Evolutionary conservation across 1,284 basidiomycete genomes (phyloP).

Genomic region (Apiotrichum brassicae): DNA sequence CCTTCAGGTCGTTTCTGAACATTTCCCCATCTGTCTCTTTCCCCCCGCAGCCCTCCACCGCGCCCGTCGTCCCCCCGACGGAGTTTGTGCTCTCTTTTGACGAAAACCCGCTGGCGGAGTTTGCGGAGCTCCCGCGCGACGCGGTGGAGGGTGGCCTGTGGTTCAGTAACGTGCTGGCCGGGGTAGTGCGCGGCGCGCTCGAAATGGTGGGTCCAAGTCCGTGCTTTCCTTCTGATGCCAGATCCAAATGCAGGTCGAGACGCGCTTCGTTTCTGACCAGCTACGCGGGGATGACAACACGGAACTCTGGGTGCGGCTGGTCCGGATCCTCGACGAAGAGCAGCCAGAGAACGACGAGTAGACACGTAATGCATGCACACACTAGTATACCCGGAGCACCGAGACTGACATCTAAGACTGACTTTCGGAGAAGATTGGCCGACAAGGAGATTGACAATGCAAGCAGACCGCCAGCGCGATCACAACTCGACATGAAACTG

Average conservation of each 20-base stretch:
- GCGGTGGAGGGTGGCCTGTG: conserved; percentile 81
- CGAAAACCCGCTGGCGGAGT: conserved; percentile 94
- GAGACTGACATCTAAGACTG: too few relatives aligned
- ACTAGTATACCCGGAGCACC: too few relatives aligned
- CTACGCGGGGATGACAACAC: conserved; percentile 90
- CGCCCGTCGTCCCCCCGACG: conserved; percentile 4
- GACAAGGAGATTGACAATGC: too few relatives aligned
- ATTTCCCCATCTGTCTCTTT: conserved; percentile 80
- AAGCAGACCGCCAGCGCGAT: too few relatives aligned
- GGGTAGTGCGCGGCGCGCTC: conserved; percentile 83
- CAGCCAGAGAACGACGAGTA: conserved; percentile 49
- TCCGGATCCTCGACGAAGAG: conserved; percentile 93
- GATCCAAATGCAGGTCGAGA: conserved; percentile 95
- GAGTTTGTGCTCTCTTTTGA: conserved; percentile 81
- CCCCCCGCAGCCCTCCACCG: conserved; percentile 41
- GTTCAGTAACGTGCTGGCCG: conserved; percentile 94
- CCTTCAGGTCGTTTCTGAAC: conserved; percentile 98
- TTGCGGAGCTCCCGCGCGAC: conserved; percentile 93
- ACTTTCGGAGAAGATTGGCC: too few relatives aligned
- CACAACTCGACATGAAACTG: too few relatives aligned
- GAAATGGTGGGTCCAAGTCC: conserved; percentile 75
- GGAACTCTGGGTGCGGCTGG: conserved; percentile 81
- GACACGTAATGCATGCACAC: background rate
- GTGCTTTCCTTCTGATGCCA: conserved; percentile 39
- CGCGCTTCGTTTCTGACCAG: conserved; percentile 81